Conservation (phyloP, 1,139 yeast genomes). For the Hemisphaericaspora subhashii region DNA sequence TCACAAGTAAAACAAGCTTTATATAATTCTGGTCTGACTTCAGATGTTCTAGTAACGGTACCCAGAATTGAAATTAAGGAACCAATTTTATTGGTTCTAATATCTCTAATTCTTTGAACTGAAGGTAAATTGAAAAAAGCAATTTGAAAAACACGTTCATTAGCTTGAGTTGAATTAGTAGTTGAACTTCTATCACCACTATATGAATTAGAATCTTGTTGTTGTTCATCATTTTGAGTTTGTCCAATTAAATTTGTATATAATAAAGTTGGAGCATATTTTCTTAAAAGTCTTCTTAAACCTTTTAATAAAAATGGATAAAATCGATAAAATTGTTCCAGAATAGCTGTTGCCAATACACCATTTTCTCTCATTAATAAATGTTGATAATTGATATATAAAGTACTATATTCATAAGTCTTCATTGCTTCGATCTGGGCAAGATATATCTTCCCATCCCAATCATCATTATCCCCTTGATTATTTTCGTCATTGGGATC, state of each 20-base stretch:
- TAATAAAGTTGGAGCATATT: constrained; percentile 73
- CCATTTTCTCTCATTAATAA: constrained; percentile 76
- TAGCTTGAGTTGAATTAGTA: constrained; percentile 33
- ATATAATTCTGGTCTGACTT: constrained; percentile 93
- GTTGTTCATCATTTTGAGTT: constrained; percentile 6
- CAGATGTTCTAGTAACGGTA: constrained; percentile 95
- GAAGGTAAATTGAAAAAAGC: constrained; percentile 87
- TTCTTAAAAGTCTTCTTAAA: constrained; percentile 67
- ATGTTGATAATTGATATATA: constrained; percentile 85
- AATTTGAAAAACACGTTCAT: constrained; percentile 81
- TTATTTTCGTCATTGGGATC: constrained; percentile 36
- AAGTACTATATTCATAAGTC: constrained; percentile 70
- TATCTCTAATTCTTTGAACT: constrained; percentile 82
- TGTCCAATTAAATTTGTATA: constrained; percentile 42
- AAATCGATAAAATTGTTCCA: constrained; percentile 90
- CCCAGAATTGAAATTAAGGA: constrained; percentile 84
- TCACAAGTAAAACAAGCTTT: constrained; percentile 90
- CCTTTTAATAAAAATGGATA: constrained; percentile 81
- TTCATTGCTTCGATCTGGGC: constrained; percentile 84
- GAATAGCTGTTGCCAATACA: constrained; percentile 83
- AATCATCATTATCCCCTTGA: constrained; percentile 37
- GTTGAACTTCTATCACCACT: constrained; percentile 24
- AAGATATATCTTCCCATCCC: constrained; percentile 63
- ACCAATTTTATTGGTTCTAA: constrained; percentile 88
- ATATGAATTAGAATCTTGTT: constrained; percentile 12